Evolutionary conservation across 176 grass and related monocot species (phyloP).

Genomic region (Musa acuminata): DNA sequence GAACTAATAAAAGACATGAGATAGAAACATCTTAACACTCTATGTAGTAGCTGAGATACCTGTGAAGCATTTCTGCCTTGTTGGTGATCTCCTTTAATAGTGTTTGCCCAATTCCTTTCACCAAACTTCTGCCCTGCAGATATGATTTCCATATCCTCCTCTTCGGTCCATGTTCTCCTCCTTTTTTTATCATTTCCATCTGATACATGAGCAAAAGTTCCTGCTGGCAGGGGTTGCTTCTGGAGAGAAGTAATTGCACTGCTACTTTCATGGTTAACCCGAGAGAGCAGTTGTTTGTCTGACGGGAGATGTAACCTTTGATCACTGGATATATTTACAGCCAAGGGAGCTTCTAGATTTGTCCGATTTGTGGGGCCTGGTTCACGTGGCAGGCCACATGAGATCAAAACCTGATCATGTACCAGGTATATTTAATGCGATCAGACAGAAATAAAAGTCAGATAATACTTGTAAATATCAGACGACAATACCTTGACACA

Average conservation of each 20-base stretch:
- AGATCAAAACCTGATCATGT: conserved; percentile 50
- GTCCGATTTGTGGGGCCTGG: conserved; percentile 33
- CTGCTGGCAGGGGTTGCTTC: conserved; percentile 35
- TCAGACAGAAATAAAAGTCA: background rate
- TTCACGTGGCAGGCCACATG: conserved; percentile 35
- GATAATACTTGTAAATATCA: background rate
- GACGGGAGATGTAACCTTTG: conserved; percentile 35
- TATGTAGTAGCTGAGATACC: conserved; percentile 53
- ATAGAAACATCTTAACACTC: background rate
- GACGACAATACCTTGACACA: conserved; percentile 57
- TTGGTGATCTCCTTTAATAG: conserved; percentile 50
- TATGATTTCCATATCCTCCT: conserved; percentile 72
- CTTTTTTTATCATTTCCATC: conserved; percentile 77
- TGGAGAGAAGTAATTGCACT: conserved; percentile 25
- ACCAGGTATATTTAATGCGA: background rate
- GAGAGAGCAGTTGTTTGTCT: conserved; percentile 57
- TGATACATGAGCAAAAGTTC: conserved; percentile 36
- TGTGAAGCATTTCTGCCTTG: conserved; percentile 57
- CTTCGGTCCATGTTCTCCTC: conserved; percentile 77
- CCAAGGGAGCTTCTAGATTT: conserved; percentile 29
- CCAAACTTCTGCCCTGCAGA: conserved; percentile 61
- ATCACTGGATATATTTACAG: conserved; percentile 33
- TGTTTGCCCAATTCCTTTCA: conserved; percentile 80
- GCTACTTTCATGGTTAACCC: conserved; percentile 26
- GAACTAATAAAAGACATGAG: background rate